Conservation (phyloP, 129 eudicot species). For the Deinandra increscens region DNA sequence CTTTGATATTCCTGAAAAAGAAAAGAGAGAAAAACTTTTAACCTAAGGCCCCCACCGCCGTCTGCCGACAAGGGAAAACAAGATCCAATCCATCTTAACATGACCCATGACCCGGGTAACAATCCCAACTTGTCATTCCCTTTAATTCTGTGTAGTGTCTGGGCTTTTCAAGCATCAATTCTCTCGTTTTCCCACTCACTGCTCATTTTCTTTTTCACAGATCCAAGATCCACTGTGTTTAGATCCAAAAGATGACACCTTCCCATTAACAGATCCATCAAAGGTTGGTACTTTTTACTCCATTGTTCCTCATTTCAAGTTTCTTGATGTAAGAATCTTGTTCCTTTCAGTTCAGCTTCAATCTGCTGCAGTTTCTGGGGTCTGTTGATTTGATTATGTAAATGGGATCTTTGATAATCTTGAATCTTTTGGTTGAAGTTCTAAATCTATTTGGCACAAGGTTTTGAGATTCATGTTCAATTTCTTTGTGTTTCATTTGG, state of each 20-base stretch:
- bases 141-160: slow-evolving; percentile 4
- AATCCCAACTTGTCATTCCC: slow-evolving; percentile 18
- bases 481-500: slow-evolving; percentile 28
- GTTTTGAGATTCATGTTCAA: slow-evolving; percentile 3
- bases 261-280: slow-evolving; percentile 30
- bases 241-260: slow-evolving; percentile 1
- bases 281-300: slow-evolving; percentile 28
- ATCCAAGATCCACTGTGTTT: slow-evolving; percentile 32
- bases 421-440: slow-evolving; percentile 17
- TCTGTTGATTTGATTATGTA: slow-evolving; percentile 15
- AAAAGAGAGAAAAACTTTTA: neutral
- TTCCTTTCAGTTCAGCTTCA: neutral
- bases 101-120: slow-evolving; percentile 24
- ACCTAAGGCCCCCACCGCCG: no score
- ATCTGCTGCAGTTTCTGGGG: neutral
- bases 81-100: slow-evolving; percentile 22
- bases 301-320: neutral
- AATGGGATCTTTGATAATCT: slow-evolving; percentile 29
- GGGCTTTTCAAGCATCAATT: no score
- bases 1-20: neutral
- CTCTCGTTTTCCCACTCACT: no score
- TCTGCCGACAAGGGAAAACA: slow-evolving; percentile 23
- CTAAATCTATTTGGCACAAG: neutral
- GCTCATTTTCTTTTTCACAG: slow-evolving; percentile 15
- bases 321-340: neutral